A percentile compares a stretch with the other conserved stretches of the same genome.
Conservation (phyloP, 257 asterid species). For the Cordia subcordata region DNA sequence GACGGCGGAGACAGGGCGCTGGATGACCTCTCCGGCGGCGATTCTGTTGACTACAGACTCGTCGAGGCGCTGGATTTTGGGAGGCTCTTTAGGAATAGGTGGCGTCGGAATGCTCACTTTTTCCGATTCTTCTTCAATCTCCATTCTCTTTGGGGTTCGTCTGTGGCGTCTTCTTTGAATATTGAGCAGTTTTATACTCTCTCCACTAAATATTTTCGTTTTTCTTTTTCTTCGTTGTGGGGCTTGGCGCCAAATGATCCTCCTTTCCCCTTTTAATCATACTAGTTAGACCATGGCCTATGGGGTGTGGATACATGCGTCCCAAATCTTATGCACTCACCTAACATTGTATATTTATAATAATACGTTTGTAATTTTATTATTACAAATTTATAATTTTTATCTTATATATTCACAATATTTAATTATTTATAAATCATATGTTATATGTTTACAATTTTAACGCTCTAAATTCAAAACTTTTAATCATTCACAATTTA, state of each 20-base stretch:
- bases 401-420: no score
- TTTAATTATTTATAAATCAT: no score
- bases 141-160: slow-evolving; percentile 22
- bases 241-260: background rate
- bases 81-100: slow-evolving; percentile 46
- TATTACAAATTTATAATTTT: no score
- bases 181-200: background rate
- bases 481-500: no score
- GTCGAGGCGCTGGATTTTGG: slow-evolving; percentile 68
- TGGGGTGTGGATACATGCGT: no score
- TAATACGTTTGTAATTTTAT: no score
- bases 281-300: no score
- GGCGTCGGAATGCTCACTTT: slow-evolving; percentile 19
- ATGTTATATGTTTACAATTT: no score
- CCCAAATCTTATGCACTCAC: no score
- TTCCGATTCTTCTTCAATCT: slow-evolving; percentile 40
- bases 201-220: background rate
- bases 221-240: background rate
- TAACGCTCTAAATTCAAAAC: no score
- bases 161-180: background rate
- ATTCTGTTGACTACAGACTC: slow-evolving; percentile 88
- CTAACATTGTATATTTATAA: no score
- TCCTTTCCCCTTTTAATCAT: no score
- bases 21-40: slow-evolving; percentile 97
- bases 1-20: slow-evolving; percentile 92